Evolutionary conservation across 2,329 filamentous ascomycete genomes (phyloP).

Genomic region (Ceratocystis colombiana): DNA sequence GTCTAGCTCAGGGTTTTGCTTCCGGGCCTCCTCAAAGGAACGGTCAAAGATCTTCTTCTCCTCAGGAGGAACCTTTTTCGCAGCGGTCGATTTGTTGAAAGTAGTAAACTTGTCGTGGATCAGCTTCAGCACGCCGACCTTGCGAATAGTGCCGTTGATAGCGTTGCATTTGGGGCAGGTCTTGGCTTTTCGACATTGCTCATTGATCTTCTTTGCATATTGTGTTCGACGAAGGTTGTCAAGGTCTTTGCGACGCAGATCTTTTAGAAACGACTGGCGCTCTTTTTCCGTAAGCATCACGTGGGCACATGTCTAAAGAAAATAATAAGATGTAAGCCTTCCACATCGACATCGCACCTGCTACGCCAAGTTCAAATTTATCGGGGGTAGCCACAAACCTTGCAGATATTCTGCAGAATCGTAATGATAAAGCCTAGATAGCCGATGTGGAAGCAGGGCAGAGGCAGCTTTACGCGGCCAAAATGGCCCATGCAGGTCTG

Average conservation of each 20-base stretch:
- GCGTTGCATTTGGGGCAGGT: constrained; percentile 69
- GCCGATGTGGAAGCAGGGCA: constrained; percentile 91
- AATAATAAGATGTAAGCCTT: not conserved
- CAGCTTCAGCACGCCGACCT: constrained; percentile 84
- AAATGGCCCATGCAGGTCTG: constrained; percentile 91
- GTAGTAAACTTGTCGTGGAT: constrained; percentile 84
- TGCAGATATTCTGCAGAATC: constrained; percentile 92
- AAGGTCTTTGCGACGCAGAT: constrained; percentile 67
- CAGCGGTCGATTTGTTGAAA: constrained; percentile 79
- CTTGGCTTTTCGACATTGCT: constrained; percentile 79
- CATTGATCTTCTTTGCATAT: constrained; percentile 79
- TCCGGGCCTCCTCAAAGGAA: constrained; percentile 71
- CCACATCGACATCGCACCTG: not conserved
- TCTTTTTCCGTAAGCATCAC: constrained; percentile 75
- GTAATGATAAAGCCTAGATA: constrained; percentile 90
- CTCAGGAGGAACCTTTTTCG: constrained; percentile 69
- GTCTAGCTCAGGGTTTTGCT: constrained; percentile 70
- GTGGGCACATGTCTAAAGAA: constrained; percentile 58
- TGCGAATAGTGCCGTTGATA: constrained; percentile 84
- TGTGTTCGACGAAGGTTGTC: constrained; percentile 79
- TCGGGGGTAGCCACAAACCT: constrained; percentile 37
- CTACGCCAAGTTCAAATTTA: too few relatives aligned
- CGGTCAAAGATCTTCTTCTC: constrained; percentile 78
- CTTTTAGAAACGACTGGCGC: constrained; percentile 64
- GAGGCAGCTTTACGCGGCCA: constrained; percentile 77